Conservation (phyloP, 163 green algal genomes). For the Scenedesmus sp. region DNA sequence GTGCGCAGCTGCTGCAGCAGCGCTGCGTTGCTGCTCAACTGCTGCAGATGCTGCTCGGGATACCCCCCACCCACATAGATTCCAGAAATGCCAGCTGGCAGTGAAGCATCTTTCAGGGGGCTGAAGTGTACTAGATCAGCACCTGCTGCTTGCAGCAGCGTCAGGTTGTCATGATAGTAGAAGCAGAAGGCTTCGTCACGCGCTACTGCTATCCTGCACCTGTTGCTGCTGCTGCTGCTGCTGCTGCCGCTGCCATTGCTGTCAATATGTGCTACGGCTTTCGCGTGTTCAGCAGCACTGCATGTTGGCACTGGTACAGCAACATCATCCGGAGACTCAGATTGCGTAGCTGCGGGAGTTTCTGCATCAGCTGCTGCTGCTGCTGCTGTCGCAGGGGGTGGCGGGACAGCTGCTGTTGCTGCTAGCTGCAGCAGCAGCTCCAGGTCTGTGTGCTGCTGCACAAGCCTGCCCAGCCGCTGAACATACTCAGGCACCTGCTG, state of each 20-base stretch:
- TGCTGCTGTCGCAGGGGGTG: background rate
- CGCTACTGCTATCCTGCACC: conserved; percentile 77
- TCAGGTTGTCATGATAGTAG: conserved; percentile 90
- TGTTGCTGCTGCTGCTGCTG: background rate
- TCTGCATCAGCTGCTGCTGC: background rate
- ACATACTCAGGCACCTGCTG: background rate
- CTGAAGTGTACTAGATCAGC: conserved; percentile 91
- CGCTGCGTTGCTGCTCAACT: conserved; percentile 76
- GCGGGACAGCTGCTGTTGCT: conserved; percentile 7
- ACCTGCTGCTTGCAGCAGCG: conserved; percentile 72
- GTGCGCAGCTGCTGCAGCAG: conserved; percentile 77
- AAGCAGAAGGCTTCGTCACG: conserved; percentile 90
- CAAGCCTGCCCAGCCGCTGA: background rate
- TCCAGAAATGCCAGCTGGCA: conserved; percentile 77
- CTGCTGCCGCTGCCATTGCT: background rate
- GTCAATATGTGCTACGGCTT: background rate
- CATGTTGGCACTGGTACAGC: too few relatives aligned
- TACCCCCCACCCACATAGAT: conserved; percentile 93
- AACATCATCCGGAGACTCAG: too few relatives aligned
- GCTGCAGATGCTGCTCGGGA: conserved; percentile 77
- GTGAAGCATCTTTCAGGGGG: conserved; percentile 70
- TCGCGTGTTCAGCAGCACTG: too few relatives aligned
- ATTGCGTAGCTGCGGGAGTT: background rate
- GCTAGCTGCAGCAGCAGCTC: conserved; percentile 33
- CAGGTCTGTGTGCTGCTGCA: conserved; percentile 5